Conservation (phyloP, 192 early-diverging fungal genomes). For the Coemansia sp. region DNA sequence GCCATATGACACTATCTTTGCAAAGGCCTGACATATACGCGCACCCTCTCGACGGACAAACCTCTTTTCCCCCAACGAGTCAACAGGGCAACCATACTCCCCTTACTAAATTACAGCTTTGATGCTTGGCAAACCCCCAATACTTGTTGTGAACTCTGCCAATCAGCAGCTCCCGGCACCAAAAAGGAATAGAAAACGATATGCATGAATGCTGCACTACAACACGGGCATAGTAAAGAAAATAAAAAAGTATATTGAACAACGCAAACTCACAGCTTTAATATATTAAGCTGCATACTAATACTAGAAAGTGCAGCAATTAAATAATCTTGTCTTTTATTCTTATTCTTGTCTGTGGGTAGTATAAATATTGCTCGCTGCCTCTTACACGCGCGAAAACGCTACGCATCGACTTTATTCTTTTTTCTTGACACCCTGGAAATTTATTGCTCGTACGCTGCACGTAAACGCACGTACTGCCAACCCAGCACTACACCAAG, state of each 20-base stretch:
- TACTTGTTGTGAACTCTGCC: too few species aligned
- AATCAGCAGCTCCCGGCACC: too few species aligned
- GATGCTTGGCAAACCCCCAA: not conserved
- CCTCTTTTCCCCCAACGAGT: not conserved
- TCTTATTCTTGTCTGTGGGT: not conserved
- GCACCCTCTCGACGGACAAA: constrained; percentile 8
- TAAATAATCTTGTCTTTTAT: not conserved
- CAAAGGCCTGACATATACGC: constrained; percentile 18
- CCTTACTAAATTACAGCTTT: not conserved
- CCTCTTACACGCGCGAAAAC: too few species aligned
- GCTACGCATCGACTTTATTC: too few species aligned
- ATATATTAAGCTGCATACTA: constrained; percentile 14
- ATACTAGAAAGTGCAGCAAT: constrained; percentile 4
- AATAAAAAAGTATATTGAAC: constrained; percentile 3
- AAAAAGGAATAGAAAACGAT: not conserved
- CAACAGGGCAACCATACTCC: not conserved
- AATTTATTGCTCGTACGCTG: too few species aligned
- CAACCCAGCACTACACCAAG: too few species aligned
- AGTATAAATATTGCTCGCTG: not conserved
- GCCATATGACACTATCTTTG: constrained; percentile 1
- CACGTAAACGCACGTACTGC: too few species aligned
- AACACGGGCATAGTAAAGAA: not conserved
- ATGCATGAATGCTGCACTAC: constrained; percentile 1
- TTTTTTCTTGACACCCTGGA: not conserved
- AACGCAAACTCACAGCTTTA: constrained; percentile 3